Base-by-base conservation (phyloP, 805 yeast species). In the Candida gorgasii region DNA sequence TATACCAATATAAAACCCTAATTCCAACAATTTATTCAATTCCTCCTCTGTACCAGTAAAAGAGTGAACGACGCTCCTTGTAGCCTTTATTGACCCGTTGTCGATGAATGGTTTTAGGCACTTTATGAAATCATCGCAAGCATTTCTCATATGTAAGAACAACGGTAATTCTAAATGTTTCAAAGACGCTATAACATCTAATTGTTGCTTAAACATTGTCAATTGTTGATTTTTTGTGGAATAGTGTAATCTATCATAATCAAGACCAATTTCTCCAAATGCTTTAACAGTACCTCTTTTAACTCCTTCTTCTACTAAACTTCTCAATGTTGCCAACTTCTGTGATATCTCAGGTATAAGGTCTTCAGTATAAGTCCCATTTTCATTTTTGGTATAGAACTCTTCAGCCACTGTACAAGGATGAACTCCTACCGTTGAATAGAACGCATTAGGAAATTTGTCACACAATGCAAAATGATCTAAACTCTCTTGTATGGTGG, bases 261-360 rank as follows among this genome's bases (percentile, higher is more conserved):
- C 99, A 36, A 93, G 69, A 0, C 99, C 99, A 39, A 93, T 80
- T 63, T 93, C 99, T 11, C 99, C 99, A 65, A 90, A 84, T 1
- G 97, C 93, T 53, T 76, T 77, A 19, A 93, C 84, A 2, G 66
- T 53, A 1, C 85, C 85, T 11, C 57, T 50, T 7, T 66, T 55
- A 22, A 63, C 58, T 4, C 89, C 86, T 1, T 64, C 52, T 5
- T 61, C 46, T 0, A 80, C 78, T n/a, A 84, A 51, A 2, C 63
- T 50, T 47, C 75, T 72, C 35, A 93, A 61, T 18, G 69, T 58
- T 3, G 59, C 53, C 26, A 86, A 56, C 51, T 82, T 82, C 2
- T 53, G 53, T 3, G 63, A 71, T 1, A 62, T 61, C 32, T 62
- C 60, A 7, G 44, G 42, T 4, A 31, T 16, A 8, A 48, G 14